Conservation (phyloP, 371 early-diverging fungal species). For the Mucor plumbeus region DNA sequence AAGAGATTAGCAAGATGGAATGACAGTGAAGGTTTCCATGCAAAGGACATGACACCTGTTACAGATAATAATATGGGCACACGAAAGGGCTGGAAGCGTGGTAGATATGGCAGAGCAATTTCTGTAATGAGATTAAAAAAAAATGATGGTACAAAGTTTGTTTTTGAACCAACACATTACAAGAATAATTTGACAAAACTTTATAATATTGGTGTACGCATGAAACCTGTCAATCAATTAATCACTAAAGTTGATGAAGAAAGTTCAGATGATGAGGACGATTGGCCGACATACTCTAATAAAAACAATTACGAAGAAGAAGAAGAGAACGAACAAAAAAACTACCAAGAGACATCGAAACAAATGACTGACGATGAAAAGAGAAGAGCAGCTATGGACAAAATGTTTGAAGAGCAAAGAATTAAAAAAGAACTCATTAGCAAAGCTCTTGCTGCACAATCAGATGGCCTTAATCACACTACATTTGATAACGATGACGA, state of each 20-base stretch:
- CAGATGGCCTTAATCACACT: slow-evolving; percentile 28
- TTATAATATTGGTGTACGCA: slow-evolving; percentile 50
- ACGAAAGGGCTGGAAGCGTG: slow-evolving; percentile 74
- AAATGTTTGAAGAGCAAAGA: slow-evolving; percentile 28
- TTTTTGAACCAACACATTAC: slow-evolving; percentile 75
- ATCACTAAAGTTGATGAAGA: slow-evolving; percentile 26
- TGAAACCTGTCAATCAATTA: slow-evolving; percentile 51
- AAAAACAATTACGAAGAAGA: background rate
- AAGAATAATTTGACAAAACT: slow-evolving; percentile 74
- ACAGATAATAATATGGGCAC: slow-evolving; percentile 73
- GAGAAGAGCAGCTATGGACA: slow-evolving; percentile 43
- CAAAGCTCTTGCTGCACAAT: slow-evolving; percentile 24
- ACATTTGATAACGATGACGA: slow-evolving; percentile 39
- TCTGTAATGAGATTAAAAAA: slow-evolving; percentile 70
- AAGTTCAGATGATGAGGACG: slow-evolving; percentile 13
- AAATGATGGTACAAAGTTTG: slow-evolving; percentile 61
- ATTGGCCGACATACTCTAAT: slow-evolving; percentile 13
- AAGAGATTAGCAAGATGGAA: slow-evolving; percentile 36
- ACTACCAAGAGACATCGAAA: background rate
- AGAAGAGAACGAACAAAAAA: background rate
- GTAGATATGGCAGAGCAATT: slow-evolving; percentile 80
- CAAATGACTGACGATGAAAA: slow-evolving; percentile 33
- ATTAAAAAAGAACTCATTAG: slow-evolving; percentile 33
- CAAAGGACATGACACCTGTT: slow-evolving; percentile 75
- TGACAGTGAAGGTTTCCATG: slow-evolving; percentile 42